These are phyloP conservation scores for Lactarius deliciosus DNA, from an alignment of 768 basidiomycete species.

Conservation along the genomic window DNA sequence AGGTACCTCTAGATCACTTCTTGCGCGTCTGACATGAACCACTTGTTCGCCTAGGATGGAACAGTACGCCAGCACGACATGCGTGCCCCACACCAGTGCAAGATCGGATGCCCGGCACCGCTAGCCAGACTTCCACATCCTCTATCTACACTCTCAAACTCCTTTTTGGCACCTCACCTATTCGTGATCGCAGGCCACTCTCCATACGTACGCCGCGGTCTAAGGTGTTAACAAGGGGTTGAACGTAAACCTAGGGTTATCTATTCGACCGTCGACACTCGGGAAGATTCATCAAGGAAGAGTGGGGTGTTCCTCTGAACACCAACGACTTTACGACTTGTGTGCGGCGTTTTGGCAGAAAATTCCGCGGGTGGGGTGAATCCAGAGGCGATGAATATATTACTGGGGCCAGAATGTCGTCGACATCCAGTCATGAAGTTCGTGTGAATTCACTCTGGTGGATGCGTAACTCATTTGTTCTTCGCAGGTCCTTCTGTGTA, in stretches of 20 bases:
- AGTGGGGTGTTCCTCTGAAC: slow-evolving; percentile 65
- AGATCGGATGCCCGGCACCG: slow-evolving; percentile 62
- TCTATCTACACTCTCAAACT: slow-evolving; percentile 72
- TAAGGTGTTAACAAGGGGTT: slow-evolving; percentile 17
- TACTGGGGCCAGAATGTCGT: slow-evolving; percentile 72
- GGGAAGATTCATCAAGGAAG: slow-evolving; percentile 56
- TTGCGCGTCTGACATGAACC: slow-evolving; percentile 30
- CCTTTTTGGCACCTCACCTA: slow-evolving; percentile 77
- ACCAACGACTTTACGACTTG: slow-evolving; percentile 65
- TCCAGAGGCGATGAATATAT: slow-evolving; percentile 55
- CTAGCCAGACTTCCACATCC: slow-evolving; percentile 64
- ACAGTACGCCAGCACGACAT: slow-evolving; percentile 87
- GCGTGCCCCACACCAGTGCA: slow-evolving; percentile 66
- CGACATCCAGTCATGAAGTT: slow-evolving; percentile 74
- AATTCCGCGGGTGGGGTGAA: slow-evolving; percentile 38
- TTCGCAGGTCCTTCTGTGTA: slow-evolving; percentile 61
- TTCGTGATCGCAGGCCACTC: slow-evolving; percentile 84
- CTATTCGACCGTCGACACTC: slow-evolving; percentile 81
- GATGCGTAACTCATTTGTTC: slow-evolving; percentile 26
- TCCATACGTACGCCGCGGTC: slow-evolving; percentile 55
- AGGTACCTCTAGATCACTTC: slow-evolving; percentile 46
- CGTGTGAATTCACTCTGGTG: slow-evolving; percentile 24
- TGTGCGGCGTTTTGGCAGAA: slow-evolving; percentile 74
- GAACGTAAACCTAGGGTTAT: slow-evolving; percentile 53
- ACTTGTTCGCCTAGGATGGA: slow-evolving; percentile 60